These are phyloP conservation scores for Torulaspora maleeae DNA, from an alignment of 805 yeast genomes.

Conservation along the genomic window DNA sequence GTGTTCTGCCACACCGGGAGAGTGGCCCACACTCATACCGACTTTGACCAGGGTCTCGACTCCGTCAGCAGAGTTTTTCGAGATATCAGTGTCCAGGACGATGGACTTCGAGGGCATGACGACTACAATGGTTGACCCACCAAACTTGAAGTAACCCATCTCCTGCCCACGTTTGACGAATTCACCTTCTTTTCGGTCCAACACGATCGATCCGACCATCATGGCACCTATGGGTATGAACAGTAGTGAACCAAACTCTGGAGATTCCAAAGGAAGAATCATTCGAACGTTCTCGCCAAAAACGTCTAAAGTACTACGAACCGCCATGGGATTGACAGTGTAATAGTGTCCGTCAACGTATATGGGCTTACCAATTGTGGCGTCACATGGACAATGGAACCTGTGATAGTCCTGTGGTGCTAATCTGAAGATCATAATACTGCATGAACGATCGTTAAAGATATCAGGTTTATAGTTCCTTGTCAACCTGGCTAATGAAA, in stretches of 20 bases:
- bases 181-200: conserved; percentile 62
- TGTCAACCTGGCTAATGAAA: conserved; percentile 56
- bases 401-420: conserved; percentile 98
- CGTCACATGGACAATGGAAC: conserved; percentile 84
- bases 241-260: conserved; percentile 70
- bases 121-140: conserved; percentile 82
- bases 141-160: conserved; percentile 91
- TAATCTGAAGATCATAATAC: conserved; percentile 74
- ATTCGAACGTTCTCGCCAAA: conserved; percentile 87
- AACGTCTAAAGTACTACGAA: conserved; percentile 81
- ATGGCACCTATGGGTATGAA: conserved; percentile 91
- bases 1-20: conserved; percentile 45
- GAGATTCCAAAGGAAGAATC: conserved; percentile 69
- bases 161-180: conserved; percentile 67
- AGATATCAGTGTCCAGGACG: conserved; percentile 67
- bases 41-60: conserved; percentile 83
- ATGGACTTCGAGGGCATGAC: conserved; percentile 52
- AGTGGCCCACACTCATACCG: conserved; percentile 89
- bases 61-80: conserved; percentile 58
- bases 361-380: conserved; percentile 59
- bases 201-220: conserved; percentile 93
- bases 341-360: conserved; percentile 85
- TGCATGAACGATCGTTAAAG: conserved; percentile 46
- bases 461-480: conserved; percentile 36
- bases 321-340: conserved; percentile 97